These are phyloP conservation scores for Euphorbia pulcherrima DNA, from an alignment of 345 rosid species.

Conservation along the genomic window DNA sequence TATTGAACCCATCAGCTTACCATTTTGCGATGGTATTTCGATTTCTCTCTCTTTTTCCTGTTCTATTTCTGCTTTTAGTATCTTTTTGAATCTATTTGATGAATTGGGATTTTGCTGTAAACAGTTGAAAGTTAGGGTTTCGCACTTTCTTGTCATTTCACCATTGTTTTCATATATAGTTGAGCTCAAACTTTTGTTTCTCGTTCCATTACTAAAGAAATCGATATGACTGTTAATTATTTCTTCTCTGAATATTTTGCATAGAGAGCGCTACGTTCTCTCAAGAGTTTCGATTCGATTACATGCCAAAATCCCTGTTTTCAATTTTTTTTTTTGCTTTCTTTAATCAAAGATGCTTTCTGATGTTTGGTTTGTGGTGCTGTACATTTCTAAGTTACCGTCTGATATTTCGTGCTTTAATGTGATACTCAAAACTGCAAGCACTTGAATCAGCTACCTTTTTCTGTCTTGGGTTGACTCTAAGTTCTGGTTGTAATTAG, in stretches of 20 bases:
- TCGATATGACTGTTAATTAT: not conserved
- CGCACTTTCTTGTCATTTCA: not conserved
- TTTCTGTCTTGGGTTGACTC: not conserved
- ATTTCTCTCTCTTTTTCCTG: not conserved
- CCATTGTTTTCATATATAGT: not conserved
- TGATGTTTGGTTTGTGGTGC: not conserved
- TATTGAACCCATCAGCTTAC: not conserved
- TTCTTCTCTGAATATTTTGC: not conserved
- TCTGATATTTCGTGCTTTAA: not conserved
- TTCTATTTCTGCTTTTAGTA: not conserved
- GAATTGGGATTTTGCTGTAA: not conserved
- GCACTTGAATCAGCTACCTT: not conserved
- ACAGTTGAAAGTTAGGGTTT: slow-evolving; percentile 2
- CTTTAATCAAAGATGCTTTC: not conserved
- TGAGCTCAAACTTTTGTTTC: not conserved
- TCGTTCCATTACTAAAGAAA: not conserved
- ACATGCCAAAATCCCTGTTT: not conserved
- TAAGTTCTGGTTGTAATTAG: not conserved
- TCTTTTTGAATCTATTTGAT: not conserved
- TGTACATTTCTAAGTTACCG: not conserved
- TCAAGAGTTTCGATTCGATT: not conserved
- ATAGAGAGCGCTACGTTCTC: not conserved
- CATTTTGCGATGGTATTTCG: not conserved
- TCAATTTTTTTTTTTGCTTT: not conserved
- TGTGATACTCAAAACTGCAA: not conserved